phyloP scores from a whole-genome alignment of 805 yeast genomes.

The Kuraishia molischiana region DNA sequence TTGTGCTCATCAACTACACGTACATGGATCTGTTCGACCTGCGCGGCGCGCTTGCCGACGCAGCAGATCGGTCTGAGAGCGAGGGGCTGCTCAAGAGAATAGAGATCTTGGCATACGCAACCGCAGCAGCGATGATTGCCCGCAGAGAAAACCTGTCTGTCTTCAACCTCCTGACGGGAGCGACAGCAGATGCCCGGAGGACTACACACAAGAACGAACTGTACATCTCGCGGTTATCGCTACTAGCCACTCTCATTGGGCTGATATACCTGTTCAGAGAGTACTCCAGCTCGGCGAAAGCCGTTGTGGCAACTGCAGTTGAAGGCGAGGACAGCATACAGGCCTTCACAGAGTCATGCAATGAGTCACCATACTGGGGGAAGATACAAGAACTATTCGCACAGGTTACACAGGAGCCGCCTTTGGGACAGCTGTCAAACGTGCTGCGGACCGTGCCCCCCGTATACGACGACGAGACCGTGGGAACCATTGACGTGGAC shows the following conservation, averaged over 20 bases:
- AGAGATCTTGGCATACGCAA: constrained; percentile 10
- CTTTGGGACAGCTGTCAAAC: constrained; percentile 3
- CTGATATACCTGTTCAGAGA: constrained; percentile 9
- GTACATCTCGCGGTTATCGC: constrained; percentile 6
- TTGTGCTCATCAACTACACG: constrained; percentile 30
- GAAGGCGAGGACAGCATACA: background rate
- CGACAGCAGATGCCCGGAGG: constrained; percentile 3
- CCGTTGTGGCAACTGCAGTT: background rate
- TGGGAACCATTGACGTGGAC: background rate
- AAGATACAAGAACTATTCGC: background rate
- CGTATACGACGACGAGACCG: constrained; percentile 6
- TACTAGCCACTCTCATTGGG: constrained; percentile 9
- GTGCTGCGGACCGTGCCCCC: constrained; percentile 9
- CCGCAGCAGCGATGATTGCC: constrained; percentile 14
- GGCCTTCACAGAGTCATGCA: background rate
- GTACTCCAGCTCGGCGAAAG: background rate
- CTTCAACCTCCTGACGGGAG: constrained; percentile 11
- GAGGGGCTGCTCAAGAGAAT: constrained; percentile 2
- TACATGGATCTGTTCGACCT: constrained; percentile 29
- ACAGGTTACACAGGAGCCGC: background rate
- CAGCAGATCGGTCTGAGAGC: background rate
- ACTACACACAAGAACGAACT: background rate
- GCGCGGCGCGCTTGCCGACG: constrained; percentile 2
- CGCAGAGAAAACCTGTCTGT: constrained; percentile 17
- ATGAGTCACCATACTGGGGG: constrained; percentile 1